Conservation (phyloP, 177 flowering plant species). For the Vitis hybrid region DNA sequence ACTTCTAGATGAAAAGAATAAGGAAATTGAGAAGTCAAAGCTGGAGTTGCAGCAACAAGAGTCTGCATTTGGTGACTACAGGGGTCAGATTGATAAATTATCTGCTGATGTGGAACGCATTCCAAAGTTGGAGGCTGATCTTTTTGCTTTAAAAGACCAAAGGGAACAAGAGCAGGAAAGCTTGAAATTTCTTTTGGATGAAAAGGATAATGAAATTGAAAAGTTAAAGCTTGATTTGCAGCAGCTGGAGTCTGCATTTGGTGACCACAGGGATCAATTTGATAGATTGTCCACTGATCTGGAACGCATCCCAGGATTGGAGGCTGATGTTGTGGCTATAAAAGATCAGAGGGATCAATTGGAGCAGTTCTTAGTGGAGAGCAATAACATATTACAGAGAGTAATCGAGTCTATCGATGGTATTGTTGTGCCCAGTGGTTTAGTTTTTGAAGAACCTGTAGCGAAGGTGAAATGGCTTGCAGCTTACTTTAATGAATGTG, state of each 20-base stretch:
- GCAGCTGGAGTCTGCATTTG: constrained; percentile 46
- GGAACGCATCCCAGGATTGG: constrained; percentile 50
- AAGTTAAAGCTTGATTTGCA: constrained; percentile 61
- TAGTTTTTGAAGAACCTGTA: constrained; percentile 52
- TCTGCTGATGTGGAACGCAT: constrained; percentile 50
- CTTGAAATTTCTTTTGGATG: constrained; percentile 11
- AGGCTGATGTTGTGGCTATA: constrained; percentile 50
- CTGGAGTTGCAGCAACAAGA: constrained; percentile 57
- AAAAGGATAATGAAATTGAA: constrained; percentile 72
- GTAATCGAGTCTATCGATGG: constrained; percentile 53
- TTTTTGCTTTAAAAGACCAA: constrained; percentile 46
- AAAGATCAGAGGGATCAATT: constrained; percentile 62
- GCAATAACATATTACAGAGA: constrained; percentile 52
- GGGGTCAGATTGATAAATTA: constrained; percentile 46
- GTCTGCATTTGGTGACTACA: constrained; percentile 39
- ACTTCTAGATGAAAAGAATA: constrained; percentile 41
- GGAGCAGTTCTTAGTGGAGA: constrained; percentile 63
- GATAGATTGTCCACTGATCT: constrained; percentile 48
- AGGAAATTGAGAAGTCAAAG: constrained; percentile 73
- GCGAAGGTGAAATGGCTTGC: constrained; percentile 69
- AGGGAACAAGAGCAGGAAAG: constrained; percentile 51
- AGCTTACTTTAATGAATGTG: constrained; percentile 42
- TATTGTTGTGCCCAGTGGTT: constrained; percentile 46
- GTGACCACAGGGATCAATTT: constrained; percentile 47
- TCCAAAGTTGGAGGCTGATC: constrained; percentile 60